These are phyloP conservation scores for Colletotrichum sublineola DNA, from an alignment of 2,329 filamentous ascomycete species.

Conservation along the genomic window DNA sequence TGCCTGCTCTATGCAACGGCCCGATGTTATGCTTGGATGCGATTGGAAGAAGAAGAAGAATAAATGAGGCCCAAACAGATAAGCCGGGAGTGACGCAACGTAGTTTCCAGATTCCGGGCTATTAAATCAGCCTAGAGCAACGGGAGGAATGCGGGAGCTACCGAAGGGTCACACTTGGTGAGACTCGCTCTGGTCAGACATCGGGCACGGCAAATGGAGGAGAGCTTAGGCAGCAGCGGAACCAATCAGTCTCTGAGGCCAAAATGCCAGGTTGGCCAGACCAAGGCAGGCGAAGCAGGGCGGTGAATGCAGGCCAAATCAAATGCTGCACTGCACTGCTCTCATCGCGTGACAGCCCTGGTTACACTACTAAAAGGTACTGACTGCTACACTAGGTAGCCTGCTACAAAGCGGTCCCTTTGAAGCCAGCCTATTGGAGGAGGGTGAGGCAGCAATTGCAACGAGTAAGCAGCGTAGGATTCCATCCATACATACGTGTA, in stretches of 20 bases:
- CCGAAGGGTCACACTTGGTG: constrained; percentile 13
- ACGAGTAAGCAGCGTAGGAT: constrained; percentile 22
- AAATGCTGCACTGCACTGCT: too few species aligned
- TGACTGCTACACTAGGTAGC: too few species aligned
- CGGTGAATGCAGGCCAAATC: constrained; percentile 27
- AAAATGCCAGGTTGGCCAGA: not conserved
- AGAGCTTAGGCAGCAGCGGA: not conserved
- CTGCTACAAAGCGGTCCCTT: too few species aligned
- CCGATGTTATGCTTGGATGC: not conserved
- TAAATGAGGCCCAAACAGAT: not conserved
- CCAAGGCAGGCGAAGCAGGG: constrained; percentile 23
- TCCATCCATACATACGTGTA: not conserved
- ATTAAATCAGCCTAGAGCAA: not conserved
- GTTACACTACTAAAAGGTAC: too few species aligned
- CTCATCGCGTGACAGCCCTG: constrained; percentile 27
- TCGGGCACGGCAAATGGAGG: not conserved
- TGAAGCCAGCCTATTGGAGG: not conserved
- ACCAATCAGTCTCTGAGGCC: constrained; percentile 13
- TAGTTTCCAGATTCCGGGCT: not conserved
- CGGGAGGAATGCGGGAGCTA: constrained; percentile 33
- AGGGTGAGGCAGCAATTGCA: too few species aligned
- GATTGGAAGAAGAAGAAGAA: not conserved
- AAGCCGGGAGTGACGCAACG: not conserved
- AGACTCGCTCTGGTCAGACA: constrained; percentile 2
- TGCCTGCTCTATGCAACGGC: not conserved